A percentile compares a stretch with the other conserved stretches of the same genome.
Evolutionary conservation across 2,329 filamentous ascomycete species (phyloP).

Genomic region (Tympanopsis confertula): DNA sequence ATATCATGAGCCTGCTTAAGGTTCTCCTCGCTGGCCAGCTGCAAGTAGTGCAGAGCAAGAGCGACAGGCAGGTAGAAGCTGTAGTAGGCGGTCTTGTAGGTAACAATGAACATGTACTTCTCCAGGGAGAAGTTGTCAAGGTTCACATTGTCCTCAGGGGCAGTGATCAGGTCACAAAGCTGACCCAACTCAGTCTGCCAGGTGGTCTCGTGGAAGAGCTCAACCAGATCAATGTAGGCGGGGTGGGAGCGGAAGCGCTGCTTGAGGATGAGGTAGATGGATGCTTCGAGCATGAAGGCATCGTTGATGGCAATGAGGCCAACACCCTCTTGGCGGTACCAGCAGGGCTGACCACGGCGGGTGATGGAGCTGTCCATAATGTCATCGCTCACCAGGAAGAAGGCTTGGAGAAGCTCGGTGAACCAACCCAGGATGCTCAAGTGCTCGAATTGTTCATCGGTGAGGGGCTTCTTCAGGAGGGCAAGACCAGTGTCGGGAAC

Average conservation of each 20-base stretch:
- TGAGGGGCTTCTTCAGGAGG: slow-evolving; percentile 61
- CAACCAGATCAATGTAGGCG: slow-evolving; percentile 78
- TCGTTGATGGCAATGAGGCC: slow-evolving; percentile 98
- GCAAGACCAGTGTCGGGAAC: slow-evolving; percentile 83
- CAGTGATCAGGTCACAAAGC: slow-evolving; percentile 86
- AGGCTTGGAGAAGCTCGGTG: slow-evolving; percentile 95
- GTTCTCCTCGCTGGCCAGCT: slow-evolving; percentile 77
- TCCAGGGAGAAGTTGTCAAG: slow-evolving; percentile 89
- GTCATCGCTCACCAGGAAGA: slow-evolving; percentile 96
- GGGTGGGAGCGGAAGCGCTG: slow-evolving; percentile 85
- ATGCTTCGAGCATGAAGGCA: slow-evolving; percentile 83
- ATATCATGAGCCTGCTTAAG: slow-evolving; percentile 82
- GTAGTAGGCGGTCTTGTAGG: slow-evolving; percentile 99
- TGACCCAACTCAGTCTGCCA: slow-evolving; percentile 95
- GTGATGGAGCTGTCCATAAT: slow-evolving; percentile 98
- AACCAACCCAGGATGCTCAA: slow-evolving; percentile 87
- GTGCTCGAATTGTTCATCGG: slow-evolving; percentile 75
- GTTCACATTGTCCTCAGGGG: slow-evolving; percentile 85
- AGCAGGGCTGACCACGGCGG: slow-evolving; percentile 85
- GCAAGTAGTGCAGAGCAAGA: slow-evolving; percentile 74
- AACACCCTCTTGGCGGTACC: slow-evolving; percentile 82
- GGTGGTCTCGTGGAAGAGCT: slow-evolving; percentile 90
- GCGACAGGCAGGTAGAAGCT: slow-evolving; percentile 97
- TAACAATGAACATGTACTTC: slow-evolving; percentile 96
- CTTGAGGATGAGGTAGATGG: slow-evolving; percentile 84